A percentile compares a stretch with the other conserved stretches of the same genome.
Evolutionary conservation across 2,329 filamentous ascomycete genomes (phyloP).

Genomic region (Colletotrichum sp.): DNA sequence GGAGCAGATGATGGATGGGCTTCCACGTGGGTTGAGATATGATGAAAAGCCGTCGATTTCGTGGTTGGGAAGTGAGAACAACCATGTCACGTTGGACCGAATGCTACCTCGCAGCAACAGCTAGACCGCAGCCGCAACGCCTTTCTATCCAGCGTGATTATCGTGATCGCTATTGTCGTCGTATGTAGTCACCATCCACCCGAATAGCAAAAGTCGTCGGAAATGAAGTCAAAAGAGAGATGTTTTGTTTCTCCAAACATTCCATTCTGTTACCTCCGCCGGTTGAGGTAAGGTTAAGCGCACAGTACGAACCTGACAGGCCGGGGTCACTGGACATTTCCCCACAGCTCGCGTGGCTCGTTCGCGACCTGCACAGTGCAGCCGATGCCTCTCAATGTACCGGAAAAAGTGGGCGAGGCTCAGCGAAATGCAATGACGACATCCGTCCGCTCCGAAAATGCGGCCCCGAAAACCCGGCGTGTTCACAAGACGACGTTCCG

Average conservation of each 20-base stretch:
- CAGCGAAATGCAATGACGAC: slow-evolving; percentile 1
- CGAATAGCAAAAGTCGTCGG: background rate
- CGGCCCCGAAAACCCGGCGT: slow-evolving; percentile 17
- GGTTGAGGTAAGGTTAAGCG: background rate
- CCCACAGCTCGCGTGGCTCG: background rate
- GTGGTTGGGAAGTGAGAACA: too few species aligned
- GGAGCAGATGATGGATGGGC: background rate
- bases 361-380: background rate
- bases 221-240: background rate
- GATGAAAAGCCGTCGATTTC: background rate
- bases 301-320: background rate
- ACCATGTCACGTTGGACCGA: background rate
- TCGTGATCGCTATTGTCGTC: background rate
- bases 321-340: background rate
- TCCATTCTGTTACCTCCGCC: background rate
- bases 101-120: background rate
- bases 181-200: background rate
- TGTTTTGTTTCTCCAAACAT: background rate
- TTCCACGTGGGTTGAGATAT: background rate
- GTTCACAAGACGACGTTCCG: background rate
- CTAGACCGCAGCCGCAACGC: background rate
- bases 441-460: slow-evolving; percentile 17
- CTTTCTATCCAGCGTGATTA: background rate
- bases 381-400: background rate
- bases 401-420: background rate